Percentiles rank a stretch among this genome's conserved stretches.
These are phyloP conservation scores for Immersiella caudata DNA, from an alignment of 495 filamentous ascomycete genomes.

Conservation along the genomic window DNA sequence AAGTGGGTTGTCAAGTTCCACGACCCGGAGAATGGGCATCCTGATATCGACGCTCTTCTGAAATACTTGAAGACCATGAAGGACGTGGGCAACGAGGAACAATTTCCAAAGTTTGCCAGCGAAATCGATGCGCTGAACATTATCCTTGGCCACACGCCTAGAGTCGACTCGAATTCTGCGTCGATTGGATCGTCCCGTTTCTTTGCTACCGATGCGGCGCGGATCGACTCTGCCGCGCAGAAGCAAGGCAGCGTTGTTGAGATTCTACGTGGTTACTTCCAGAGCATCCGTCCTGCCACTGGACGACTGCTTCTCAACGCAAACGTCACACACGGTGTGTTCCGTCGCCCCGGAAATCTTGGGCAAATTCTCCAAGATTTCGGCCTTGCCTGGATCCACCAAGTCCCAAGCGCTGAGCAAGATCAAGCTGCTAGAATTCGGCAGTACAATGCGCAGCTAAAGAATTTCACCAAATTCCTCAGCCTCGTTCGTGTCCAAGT, in stretches of 20 bases:
- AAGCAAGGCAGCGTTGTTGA: conserved; percentile 36
- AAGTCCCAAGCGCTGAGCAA: too few species aligned
- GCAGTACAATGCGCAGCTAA: too few species aligned
- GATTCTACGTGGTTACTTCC: conserved; percentile 65
- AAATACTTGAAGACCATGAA: conserved; percentile 52
- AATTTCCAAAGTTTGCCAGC: conserved; percentile 44
- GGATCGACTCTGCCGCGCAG: conserved; percentile 28
- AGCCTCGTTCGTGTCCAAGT: background rate
- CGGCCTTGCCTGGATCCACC: conserved; percentile 15
- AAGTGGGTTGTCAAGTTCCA: conserved; percentile 49
- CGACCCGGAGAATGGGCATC: conserved; percentile 37
- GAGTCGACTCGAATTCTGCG: conserved; percentile 32
- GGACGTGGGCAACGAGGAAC: conserved; percentile 40
- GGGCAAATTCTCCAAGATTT: conserved; percentile 27
- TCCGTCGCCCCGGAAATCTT: conserved; percentile 37
- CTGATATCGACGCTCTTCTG: conserved; percentile 50
- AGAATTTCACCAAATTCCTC: background rate
- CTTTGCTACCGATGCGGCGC: conserved; percentile 41
- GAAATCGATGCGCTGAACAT: conserved; percentile 55
- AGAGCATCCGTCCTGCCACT: conserved; percentile 67
- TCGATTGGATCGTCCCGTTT: conserved; percentile 47
- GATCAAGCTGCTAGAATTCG: too few species aligned
- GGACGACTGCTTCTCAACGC: conserved; percentile 65
- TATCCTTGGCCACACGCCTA: conserved; percentile 48
- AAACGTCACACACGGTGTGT: conserved; percentile 54